Base-by-base conservation (phyloP, 805 yeast genomes). In the Barnettozyma vustinii region DNA sequence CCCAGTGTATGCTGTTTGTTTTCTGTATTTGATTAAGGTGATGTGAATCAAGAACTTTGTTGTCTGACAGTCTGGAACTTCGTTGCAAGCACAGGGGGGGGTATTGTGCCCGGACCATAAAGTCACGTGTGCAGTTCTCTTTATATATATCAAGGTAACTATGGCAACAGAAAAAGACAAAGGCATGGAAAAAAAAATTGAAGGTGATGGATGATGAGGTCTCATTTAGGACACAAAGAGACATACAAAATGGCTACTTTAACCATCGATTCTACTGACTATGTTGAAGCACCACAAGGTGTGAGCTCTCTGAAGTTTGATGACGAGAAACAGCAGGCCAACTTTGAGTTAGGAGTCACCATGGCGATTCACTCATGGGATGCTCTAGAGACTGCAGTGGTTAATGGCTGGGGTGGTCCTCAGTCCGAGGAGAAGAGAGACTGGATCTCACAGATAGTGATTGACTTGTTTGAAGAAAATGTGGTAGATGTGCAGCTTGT, bases 361-460 rank as follows among this genome's bases (percentile, higher is more conserved):
- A 86, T 91, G 96, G 82, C 87, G 33, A 68, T 94, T n/a, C 81
- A 91, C 65, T 75, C 77, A 50, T 94, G 99, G 99, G 94, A 90
- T 51, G 90, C 86, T 21, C 71, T 94, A 45, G 75, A 79, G 42
- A 84, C 87, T 1, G 99, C 99, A 0, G 98, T 94, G 9, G 95
- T 81, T 6, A 89, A 87, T 64, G 72, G 75, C 27, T 94, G 99
- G 98, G 99, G 99, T 51, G 99, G 99, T 1, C 82, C 96, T 13
- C 86, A 87, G 33, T 84, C 96, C 13, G 80, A 76, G 0, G 97
- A 87, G 36, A 94, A 94, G 66, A 76, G 99, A 61, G 99, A 94
- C 64, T 94, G 99, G 99, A 76, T 92, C 54, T 80, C 87, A 5
- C 95, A 88, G 5, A 70, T 87, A 13, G 79, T 92, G 2, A 77